phyloP scores from a whole-genome alignment of 305 asterid genomes.

The Fraxinus nigra region DNA sequence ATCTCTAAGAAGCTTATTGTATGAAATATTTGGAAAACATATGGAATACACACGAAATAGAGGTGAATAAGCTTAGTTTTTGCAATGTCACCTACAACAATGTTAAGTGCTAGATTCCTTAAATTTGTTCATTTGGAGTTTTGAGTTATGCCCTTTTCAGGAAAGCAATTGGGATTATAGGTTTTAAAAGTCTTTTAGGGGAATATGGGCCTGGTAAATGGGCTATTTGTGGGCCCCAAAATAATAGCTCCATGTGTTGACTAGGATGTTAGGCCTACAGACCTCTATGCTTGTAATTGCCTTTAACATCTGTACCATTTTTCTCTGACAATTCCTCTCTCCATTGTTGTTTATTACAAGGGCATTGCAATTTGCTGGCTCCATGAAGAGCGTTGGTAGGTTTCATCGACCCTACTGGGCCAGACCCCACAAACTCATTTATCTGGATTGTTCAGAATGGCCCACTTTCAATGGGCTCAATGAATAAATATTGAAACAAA shows the following conservation, averaged over 20 bases:
- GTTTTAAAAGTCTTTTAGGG: not conserved
- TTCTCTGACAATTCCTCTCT: conserved; percentile 32
- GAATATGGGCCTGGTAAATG: conserved; percentile 29
- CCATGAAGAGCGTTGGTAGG: conserved; percentile 45
- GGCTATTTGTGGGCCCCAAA: conserved; percentile 37
- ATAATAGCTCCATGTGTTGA: conserved; percentile 41
- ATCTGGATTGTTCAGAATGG: conserved; percentile 11
- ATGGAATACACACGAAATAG: too few relatives aligned
- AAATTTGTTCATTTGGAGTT: not conserved
- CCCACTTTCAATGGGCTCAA: conserved; percentile 40
- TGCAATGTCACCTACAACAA: not conserved
- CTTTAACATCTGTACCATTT: conserved; percentile 32
- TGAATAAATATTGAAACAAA: not conserved
- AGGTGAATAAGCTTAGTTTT: too few relatives aligned
- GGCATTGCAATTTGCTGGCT: conserved; percentile 30
- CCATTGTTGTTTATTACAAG: conserved; percentile 1
- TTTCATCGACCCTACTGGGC: conserved; percentile 29
- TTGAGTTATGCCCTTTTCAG: too few relatives aligned
- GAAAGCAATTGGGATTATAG: not conserved
- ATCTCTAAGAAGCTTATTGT: too few relatives aligned
- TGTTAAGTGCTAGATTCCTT: not conserved
- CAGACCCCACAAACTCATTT: conserved; percentile 24
- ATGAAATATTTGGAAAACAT: not conserved
- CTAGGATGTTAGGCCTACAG: conserved; percentile 44
- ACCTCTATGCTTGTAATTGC: conserved; percentile 26